These are phyloP conservation scores for Fusarium denticulatum DNA, from an alignment of 2,329 filamentous ascomycete genomes.

Conservation along the genomic window DNA sequence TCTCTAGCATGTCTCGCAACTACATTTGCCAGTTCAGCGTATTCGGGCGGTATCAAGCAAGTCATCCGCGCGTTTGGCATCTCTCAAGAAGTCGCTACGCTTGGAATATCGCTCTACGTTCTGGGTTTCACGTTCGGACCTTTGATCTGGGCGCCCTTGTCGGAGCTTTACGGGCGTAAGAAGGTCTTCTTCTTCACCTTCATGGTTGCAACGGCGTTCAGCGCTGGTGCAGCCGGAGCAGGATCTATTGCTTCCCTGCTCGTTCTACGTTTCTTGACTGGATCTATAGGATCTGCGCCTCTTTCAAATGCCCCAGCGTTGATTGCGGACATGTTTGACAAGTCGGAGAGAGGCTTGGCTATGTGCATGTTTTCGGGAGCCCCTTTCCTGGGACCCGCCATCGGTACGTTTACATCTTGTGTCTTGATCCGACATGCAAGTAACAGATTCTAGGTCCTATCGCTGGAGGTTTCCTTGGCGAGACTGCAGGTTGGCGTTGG, in stretches of 20 bases:
- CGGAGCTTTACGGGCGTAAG: constrained; percentile 70
- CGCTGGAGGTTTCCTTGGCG: constrained; percentile 65
- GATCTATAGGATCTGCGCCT: constrained; percentile 1
- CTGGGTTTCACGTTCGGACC: constrained; percentile 70
- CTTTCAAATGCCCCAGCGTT: constrained; percentile 4
- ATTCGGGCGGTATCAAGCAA: constrained; percentile 64
- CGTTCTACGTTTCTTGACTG: background rate
- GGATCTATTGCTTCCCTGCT: constrained; percentile 64
- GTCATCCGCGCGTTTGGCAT: constrained; percentile 65
- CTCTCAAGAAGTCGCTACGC: constrained; percentile 61
- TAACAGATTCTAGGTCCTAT: constrained; percentile 55
- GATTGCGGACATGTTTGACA: constrained; percentile 48
- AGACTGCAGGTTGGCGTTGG: constrained; percentile 68
- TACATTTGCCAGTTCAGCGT: constrained; percentile 74
- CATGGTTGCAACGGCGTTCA: constrained; percentile 66
- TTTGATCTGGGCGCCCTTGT: constrained; percentile 71
- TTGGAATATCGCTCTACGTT: constrained; percentile 72
- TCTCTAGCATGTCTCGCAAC: constrained; percentile 74
- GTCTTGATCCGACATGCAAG: fast-evolving
- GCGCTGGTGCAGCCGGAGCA: constrained; percentile 65
- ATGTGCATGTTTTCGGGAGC: constrained; percentile 65
- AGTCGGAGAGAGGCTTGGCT: constrained; percentile 60
- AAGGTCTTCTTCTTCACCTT: constrained; percentile 67
- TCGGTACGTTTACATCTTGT: background rate
- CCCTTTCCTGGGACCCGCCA: constrained; percentile 42